These are phyloP conservation scores for Pleodorina starrii DNA, from an alignment of 139 green algal genomes.

Conservation along the genomic window DNA sequence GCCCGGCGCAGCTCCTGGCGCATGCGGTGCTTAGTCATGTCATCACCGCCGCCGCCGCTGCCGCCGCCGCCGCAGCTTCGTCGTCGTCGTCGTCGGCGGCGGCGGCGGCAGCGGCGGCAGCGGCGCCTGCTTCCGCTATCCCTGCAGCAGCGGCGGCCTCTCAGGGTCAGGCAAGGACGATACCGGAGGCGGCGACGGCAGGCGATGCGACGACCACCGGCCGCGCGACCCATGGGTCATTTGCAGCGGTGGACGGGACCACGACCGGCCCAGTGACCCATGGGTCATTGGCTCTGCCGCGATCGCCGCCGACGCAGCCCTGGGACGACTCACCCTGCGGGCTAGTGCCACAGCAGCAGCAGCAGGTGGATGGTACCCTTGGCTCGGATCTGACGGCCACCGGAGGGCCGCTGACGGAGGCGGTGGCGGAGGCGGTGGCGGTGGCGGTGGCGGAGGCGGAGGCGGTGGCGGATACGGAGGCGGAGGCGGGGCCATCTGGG, in stretches of 20 bases:
- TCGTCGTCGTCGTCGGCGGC: no score
- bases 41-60: neutral
- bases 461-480: no score
- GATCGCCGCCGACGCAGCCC: neutral
- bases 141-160: neutral
- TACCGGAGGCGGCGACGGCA: neutral
- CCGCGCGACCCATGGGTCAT: neutral
- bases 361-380: no score
- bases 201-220: neutral
- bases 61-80: no score
- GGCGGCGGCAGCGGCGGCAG: neutral
- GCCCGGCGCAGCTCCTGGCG: slow-evolving; percentile 35
- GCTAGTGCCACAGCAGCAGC: no score
- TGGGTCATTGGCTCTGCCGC: neutral
- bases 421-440: no score
- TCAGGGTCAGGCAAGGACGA: neutral
- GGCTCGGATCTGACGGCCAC: no score
- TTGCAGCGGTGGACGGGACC: no score
- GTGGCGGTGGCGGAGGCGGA: no score
- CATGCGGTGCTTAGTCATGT: slow-evolving; percentile 35
- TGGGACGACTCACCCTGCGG: no score
- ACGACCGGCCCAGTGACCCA: neutral
- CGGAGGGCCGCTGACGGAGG: no score
- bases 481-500: no score
- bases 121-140: neutral